Base-by-base conservation (phyloP, 2,329 filamentous ascomycete species). In the Epichloe uncinata region DNA sequence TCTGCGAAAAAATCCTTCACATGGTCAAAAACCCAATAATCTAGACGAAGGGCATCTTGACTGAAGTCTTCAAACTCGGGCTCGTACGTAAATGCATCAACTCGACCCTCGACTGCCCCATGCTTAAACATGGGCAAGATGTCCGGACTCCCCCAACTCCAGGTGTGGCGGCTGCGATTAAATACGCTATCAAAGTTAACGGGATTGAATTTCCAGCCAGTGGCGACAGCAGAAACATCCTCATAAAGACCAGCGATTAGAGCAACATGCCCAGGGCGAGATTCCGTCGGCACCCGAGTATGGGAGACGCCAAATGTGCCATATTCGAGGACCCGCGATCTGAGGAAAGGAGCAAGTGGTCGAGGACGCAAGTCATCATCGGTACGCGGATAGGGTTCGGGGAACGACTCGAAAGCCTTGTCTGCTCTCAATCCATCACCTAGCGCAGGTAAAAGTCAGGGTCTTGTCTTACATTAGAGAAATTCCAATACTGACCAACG, bases 171-270 rank as follows among this genome's bases (percentile, higher is more conserved):
- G 63, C 91, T 97, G 54, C 87, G 81, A 65, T 98, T 98, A 77
- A 98, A 98, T 11, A 98, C 89, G 61, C 91, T 97, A 70, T 98
- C 93, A 61, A 98, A 98, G 63, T 97, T 86, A 61, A 98, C 93
- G 0, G 93, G 93, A 63, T 98, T 98, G 58, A 96, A 72, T 69
- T 98, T 97, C 93, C 93, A 98, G 15, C 93, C 93, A 1, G 94
- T 98, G 33, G 86, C 95, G 18, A 98, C 93, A 2, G 93, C 86
- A 35, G 93, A 97, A 1, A 98, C 93, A 72, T 98, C 93, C 68
- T 98, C 93, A 64, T 98, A 98, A 37, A 98, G 71, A 4, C 93
- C 93, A 6, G 93, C 93, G 60, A 98, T 98, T 49, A 98, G 77
- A 36, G 93, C 94, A 51, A 98, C 93, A 72, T 98, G 93, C 15